Evolutionary conservation across 192 early-diverging fungal species (phyloP).

Genomic region (Neocallimastix lanati): DNA sequence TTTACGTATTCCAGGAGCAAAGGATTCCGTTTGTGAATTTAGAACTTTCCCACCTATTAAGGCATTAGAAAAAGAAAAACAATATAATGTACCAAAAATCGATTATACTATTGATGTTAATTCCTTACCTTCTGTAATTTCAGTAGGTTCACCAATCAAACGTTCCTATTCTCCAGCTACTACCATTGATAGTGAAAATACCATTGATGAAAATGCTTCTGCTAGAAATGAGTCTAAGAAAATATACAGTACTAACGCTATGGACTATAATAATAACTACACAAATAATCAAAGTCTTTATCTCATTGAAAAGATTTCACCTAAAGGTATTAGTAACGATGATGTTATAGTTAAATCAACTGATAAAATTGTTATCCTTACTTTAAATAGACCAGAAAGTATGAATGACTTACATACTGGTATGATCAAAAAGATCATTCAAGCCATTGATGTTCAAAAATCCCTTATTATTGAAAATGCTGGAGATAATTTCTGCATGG

Average conservation of each 20-base stretch:
- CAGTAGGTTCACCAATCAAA: background rate
- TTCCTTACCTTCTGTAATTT: too few species aligned
- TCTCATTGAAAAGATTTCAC: background rate
- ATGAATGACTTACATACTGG: background rate
- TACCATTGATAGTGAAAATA: background rate
- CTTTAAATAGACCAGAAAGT: background rate
- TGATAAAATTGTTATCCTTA: background rate
- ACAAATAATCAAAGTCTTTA: too few species aligned
- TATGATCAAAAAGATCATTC: background rate
- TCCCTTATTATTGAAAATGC: background rate
- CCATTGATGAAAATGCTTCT: background rate
- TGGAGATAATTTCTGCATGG: background rate
- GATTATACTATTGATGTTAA: background rate
- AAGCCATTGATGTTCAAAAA: background rate
- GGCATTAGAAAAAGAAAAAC: background rate
- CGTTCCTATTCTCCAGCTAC: background rate
- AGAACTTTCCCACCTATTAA: background rate
- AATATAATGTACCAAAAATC: background rate
- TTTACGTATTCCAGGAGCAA: background rate
- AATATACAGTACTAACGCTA: background rate
- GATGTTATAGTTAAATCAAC: background rate
- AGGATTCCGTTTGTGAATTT: background rate
- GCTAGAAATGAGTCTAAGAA: too few species aligned
- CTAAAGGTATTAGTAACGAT: background rate
- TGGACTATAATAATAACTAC: too few species aligned